Evolutionary conservation across 139 green algal species (phyloP).

Genomic region (Chlamydomonas applanata): DNA sequence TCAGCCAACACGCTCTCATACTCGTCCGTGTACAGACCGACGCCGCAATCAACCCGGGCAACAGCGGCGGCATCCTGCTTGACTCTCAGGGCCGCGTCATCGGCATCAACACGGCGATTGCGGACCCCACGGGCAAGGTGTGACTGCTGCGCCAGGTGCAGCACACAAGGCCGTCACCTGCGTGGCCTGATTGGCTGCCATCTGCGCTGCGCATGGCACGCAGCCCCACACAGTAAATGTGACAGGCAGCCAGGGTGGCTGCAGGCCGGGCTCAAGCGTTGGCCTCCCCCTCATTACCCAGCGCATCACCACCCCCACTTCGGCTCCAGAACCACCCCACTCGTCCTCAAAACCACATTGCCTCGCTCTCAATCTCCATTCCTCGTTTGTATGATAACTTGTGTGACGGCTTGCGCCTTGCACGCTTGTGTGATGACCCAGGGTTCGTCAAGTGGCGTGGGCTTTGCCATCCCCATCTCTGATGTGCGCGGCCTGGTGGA

Average conservation of each 20-base stretch:
- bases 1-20: no score
- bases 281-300: no score
- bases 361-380: no score
- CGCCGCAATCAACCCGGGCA: slow-evolving; percentile 70
- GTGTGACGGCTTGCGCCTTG: no score
- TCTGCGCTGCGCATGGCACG: background rate
- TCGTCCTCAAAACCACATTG: no score
- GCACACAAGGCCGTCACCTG: no score
- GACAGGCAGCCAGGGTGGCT: background rate
- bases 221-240: background rate
- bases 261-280: no score
- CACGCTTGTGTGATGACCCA: background rate
- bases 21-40: slow-evolving; percentile 29
- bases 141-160: no score
- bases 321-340: no score
- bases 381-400: no score
- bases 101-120: slow-evolving; percentile 86
- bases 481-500: slow-evolving; percentile 47
- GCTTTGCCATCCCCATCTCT: slow-evolving; percentile 83
- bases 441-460: slow-evolving; percentile 48
- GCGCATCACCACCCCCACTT: no score
- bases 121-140: slow-evolving; percentile 57
- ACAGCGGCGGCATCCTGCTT: slow-evolving; percentile 52
- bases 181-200: background rate
- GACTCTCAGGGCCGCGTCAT: slow-evolving; percentile 42